Conservation (phyloP, 208 protist genomes). For the Trypanosomatidae sp. region DNA sequence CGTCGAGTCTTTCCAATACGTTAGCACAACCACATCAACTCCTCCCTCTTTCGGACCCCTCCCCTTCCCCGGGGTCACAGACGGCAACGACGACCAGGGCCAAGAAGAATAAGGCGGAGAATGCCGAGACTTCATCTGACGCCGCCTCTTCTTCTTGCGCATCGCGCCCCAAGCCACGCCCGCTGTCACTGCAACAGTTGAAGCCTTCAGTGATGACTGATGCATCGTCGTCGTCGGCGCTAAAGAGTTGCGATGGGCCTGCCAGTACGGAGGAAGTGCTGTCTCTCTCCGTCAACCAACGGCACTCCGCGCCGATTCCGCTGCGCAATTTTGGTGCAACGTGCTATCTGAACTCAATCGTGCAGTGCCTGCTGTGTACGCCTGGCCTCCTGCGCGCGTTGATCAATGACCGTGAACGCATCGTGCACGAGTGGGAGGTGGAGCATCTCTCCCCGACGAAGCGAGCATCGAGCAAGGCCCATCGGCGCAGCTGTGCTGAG, state of each 20-base stretch:
- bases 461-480: background rate
- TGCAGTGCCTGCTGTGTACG: slow-evolving; percentile 92
- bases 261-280: background rate
- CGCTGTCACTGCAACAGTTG: background rate
- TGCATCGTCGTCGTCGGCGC: background rate
- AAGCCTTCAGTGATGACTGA: background rate
- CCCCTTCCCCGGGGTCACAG: background rate
- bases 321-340: slow-evolving; percentile 94
- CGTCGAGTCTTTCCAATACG: too few species aligned
- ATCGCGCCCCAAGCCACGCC: background rate
- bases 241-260: background rate
- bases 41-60: background rate
- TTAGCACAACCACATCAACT: background rate
- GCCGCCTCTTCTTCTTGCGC: background rate
- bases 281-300: slow-evolving; percentile 4
- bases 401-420: slow-evolving; percentile 24
- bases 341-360: slow-evolving; percentile 96
- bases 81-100: too few species aligned
- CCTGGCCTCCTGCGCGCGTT: slow-evolving; percentile 47
- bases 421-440: slow-evolving; percentile 19
- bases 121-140: background rate
- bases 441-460: background rate
- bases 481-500: slow-evolving; percentile 20
- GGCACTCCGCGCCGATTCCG: slow-evolving; percentile 33
- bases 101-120: background rate